Conservation (phyloP, 2,329 filamentous ascomycete genomes). For the Phialocephala sp. region DNA sequence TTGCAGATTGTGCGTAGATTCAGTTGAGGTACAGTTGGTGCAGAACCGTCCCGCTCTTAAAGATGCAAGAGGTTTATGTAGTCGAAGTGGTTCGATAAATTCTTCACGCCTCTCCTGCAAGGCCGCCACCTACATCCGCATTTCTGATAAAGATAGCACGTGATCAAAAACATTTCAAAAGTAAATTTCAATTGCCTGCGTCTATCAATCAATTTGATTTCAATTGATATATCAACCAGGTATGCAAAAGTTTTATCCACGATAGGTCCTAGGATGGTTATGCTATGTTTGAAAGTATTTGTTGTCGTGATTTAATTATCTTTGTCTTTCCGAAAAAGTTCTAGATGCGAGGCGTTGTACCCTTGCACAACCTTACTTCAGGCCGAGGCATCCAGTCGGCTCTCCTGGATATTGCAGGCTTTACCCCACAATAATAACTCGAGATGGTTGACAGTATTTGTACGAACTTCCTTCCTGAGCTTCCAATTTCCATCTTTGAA, state of each 20-base stretch:
- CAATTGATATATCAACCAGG: neutral
- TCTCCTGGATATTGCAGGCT: neutral
- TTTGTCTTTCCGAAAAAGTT: too few relatives aligned
- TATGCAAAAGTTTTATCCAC: too few relatives aligned
- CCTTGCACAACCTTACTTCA: conserved; percentile 11
- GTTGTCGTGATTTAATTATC: too few relatives aligned
- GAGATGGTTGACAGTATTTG: neutral
- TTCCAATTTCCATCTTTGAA: conserved; percentile 2
- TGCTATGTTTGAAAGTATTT: too few relatives aligned
- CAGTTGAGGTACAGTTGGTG: neutral
- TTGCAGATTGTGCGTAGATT: conserved; percentile 32
- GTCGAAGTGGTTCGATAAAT: conserved; percentile 18
- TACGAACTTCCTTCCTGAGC: neutral
- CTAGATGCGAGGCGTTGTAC: too few relatives aligned
- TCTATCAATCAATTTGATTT: neutral
- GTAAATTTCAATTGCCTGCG: neutral
- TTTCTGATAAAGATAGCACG: neutral
- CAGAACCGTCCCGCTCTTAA: neutral
- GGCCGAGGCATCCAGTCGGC: conserved; percentile 26
- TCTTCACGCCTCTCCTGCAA: conserved; percentile 5
- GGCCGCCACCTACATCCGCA: neutral
- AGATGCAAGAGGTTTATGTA: neutral
- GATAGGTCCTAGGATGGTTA: too few relatives aligned
- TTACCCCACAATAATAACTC: conserved; percentile 3
- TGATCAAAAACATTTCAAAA: neutral